Percentiles rank a stretch among this genome's conserved stretches.
These are phyloP conservation scores for Aciculoconidium aculeatum DNA, from an alignment of 805 yeast genomes.

Conservation along the genomic window DNA sequence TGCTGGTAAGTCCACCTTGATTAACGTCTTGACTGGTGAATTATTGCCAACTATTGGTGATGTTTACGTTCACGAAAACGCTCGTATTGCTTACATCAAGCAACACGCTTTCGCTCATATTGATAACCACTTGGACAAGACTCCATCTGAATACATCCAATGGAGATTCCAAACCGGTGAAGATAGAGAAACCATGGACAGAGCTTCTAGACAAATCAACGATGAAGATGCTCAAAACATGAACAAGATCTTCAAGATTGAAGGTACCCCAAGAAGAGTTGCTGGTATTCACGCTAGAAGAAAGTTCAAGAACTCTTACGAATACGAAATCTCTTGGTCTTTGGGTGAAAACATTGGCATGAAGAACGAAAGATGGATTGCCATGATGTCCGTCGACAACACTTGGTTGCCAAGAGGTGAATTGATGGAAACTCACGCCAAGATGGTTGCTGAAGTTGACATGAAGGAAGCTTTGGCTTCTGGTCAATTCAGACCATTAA, in stretches of 20 bases:
- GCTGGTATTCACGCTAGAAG: slow-evolving; percentile 92
- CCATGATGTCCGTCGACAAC: slow-evolving; percentile 99
- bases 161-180: slow-evolving; percentile 99
- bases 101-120: slow-evolving; percentile 99
- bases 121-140: slow-evolving; percentile 97
- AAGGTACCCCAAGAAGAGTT: slow-evolving; percentile 98
- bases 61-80: slow-evolving; percentile 98
- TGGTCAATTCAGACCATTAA: slow-evolving; percentile 99
- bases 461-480: slow-evolving; percentile 99
- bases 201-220: slow-evolving; percentile 97
- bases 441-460: slow-evolving; percentile 99
- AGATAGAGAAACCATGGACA: slow-evolving; percentile 99
- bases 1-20: slow-evolving; percentile 99
- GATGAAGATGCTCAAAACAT: slow-evolving; percentile 96
- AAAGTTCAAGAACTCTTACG: slow-evolving; percentile 99
- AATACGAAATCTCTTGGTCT: slow-evolving; percentile 96
- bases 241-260: slow-evolving; percentile 99
- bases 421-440: slow-evolving; percentile 91
- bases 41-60: slow-evolving; percentile 97
- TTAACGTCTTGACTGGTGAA: slow-evolving; percentile 99
- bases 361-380: slow-evolving; percentile 99
- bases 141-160: slow-evolving; percentile 99
- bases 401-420: slow-evolving; percentile 99
- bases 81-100: slow-evolving; percentile 99
- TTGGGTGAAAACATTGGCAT: slow-evolving; percentile 98